These are phyloP conservation scores for Psilocybe mexicana DNA, from an alignment of 1,284 basidiomycete species.

Conservation along the genomic window DNA sequence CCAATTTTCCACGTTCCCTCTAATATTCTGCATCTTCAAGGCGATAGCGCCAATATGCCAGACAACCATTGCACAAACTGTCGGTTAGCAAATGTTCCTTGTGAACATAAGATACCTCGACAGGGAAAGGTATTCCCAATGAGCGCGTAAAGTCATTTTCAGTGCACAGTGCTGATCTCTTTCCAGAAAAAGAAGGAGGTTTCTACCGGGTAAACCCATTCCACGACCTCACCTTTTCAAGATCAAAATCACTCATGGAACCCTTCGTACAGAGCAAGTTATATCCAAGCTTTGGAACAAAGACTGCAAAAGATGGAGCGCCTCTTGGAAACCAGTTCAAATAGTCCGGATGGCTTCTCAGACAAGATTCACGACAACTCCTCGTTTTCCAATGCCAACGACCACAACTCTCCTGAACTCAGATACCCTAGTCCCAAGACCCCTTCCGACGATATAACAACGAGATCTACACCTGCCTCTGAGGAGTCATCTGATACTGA, in stretches of 20 bases:
- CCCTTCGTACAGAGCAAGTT: conserved; percentile 31
- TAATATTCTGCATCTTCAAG: conserved; percentile 24
- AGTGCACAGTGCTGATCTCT: no score
- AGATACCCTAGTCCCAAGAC: conserved; percentile 17
- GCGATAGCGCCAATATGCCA: conserved; percentile 54
- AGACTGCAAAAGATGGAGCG: conserved; percentile 39
- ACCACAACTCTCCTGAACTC: conserved; percentile 2
- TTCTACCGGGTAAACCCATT: background rate
- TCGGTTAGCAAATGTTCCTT: conserved; percentile 58
- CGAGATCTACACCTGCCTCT: conserved; percentile 9
- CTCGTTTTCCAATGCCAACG: background rate
- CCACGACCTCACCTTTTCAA: background rate
- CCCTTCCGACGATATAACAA: conserved; percentile 11
- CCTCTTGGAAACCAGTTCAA: conserved; percentile 4
- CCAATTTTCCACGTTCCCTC: background rate
- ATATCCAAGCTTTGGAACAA: conserved; percentile 59
- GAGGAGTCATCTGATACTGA: conserved; percentile 28
- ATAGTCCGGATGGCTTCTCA: background rate
- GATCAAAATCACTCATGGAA: background rate
- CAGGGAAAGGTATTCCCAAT: conserved; percentile 44
- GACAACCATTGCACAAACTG: conserved; percentile 68
- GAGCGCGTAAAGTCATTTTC: conserved; percentile 40
- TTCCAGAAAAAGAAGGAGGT: background rate
- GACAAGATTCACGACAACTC: background rate
- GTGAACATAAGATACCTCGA: conserved; percentile 53